Evolutionary conservation across 345 rosid species (phyloP).

Genomic region (Eucalyptus viminalis): DNA sequence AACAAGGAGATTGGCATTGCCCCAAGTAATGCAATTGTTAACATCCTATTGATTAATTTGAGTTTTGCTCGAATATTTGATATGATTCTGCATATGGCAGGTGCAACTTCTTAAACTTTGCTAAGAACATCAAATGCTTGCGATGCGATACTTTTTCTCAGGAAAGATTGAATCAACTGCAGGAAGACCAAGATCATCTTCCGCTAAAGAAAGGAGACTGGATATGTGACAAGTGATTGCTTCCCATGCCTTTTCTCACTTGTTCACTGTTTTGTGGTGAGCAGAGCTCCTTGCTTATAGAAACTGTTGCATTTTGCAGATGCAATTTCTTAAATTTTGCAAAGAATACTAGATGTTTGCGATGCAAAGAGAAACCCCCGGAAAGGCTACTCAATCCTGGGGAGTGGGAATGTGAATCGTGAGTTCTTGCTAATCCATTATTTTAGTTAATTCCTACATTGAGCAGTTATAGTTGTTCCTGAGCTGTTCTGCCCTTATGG

Average conservation of each 20-base stretch:
- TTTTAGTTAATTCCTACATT: neutral
- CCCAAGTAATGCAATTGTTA: conserved; percentile 34
- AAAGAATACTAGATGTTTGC: conserved; percentile 69
- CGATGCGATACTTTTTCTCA: conserved; percentile 43
- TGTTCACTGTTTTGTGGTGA: neutral
- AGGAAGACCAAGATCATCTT: conserved; percentile 58
- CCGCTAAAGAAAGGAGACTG: conserved; percentile 94
- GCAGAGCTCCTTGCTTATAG: neutral
- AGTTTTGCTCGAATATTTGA: neutral
- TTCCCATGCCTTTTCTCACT: neutral
- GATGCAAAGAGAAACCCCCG: conserved; percentile 73
- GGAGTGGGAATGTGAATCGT: conserved; percentile 98
- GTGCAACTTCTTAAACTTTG: conserved; percentile 77
- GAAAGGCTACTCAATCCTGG: conserved; percentile 79
- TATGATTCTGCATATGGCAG: conserved; percentile 13
- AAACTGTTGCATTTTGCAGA: conserved; percentile 18
- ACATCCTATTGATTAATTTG: neutral
- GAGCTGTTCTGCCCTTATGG: neutral
- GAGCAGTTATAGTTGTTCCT: neutral
- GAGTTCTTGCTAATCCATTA: conserved; percentile 12
- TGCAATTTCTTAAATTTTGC: conserved; percentile 83
- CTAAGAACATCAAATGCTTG: conserved; percentile 68
- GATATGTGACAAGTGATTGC: conserved; percentile 58
- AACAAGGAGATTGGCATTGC: conserved; percentile 81
- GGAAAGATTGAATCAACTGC: conserved; percentile 51